Conservation (phyloP, 305 asterid species). For the Fraxinus greggii region DNA sequence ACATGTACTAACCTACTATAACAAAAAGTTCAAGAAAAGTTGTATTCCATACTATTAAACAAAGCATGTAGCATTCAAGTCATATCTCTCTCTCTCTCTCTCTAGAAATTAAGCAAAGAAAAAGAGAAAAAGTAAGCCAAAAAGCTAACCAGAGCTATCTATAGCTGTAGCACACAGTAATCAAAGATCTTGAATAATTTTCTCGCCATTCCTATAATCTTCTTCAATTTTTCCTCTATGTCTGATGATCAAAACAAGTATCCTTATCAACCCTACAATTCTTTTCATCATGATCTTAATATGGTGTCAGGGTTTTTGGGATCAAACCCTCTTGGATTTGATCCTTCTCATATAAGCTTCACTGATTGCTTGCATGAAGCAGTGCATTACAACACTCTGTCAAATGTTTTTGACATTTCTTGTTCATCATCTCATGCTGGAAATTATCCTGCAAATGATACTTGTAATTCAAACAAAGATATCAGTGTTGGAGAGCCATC, state of each 20-base stretch:
- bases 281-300: slow-evolving; percentile 33
- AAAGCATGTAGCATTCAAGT: slow-evolving; percentile 6
- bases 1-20: neutral
- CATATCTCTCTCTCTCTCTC: neutral
- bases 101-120: slow-evolving; percentile 1
- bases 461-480: neutral
- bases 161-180: slow-evolving; percentile 22
- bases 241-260: slow-evolving; percentile 39
- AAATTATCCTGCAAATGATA: slow-evolving; percentile 21
- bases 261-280: slow-evolving; percentile 24
- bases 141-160: slow-evolving; percentile 26
- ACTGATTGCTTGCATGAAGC: slow-evolving; percentile 46
- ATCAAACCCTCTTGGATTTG: slow-evolving; percentile 34
- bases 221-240: slow-evolving; percentile 30
- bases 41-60: slow-evolving; percentile 2
- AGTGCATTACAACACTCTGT: slow-evolving; percentile 45
- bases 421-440: slow-evolving; percentile 34
- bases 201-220: slow-evolving; percentile 18
- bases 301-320: slow-evolving; percentile 33
- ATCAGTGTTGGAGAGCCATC: neutral
- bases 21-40: neutral
- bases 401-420: slow-evolving; percentile 39
- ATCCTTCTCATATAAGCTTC: slow-evolving; percentile 41
- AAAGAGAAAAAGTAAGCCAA: slow-evolving; percentile 24
- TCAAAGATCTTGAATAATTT: slow-evolving; percentile 19